Conservation (phyloP, 805 yeast genomes). For the Citeromyces nyonsensis region DNA sequence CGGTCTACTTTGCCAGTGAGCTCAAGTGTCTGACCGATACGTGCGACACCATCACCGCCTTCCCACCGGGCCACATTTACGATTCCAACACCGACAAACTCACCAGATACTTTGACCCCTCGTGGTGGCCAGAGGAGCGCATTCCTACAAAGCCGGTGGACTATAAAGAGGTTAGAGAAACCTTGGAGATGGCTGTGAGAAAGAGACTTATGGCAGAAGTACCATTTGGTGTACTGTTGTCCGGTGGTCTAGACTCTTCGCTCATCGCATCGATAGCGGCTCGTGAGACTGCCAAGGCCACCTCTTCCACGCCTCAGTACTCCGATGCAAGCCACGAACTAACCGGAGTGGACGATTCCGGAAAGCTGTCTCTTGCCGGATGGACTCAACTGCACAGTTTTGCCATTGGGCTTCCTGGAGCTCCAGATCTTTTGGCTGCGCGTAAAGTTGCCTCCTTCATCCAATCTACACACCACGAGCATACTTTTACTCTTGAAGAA, state of each 20-base stretch:
- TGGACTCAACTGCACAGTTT: conserved; percentile 83
- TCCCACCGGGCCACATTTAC: conserved; percentile 98
- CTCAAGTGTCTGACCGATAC: conserved; percentile 87
- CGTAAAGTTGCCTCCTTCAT: conserved; percentile 91
- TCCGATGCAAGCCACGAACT: conserved; percentile 53
- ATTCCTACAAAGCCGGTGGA: conserved; percentile 72
- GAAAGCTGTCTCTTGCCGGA: conserved; percentile 65
- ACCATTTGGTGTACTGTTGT: conserved; percentile 92
- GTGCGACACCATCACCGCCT: conserved; percentile 83
- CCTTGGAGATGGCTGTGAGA: conserved; percentile 89
- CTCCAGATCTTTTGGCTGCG: conserved; percentile 96
- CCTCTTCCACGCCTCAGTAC: conserved; percentile 29
- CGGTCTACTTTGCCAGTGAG: conserved; percentile 87
- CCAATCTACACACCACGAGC: conserved; percentile 95
- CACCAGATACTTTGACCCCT: conserved; percentile 81
- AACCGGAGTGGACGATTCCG: conserved; percentile 86
- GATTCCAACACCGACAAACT: conserved; percentile 81
- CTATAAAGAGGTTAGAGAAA: conserved; percentile 52
- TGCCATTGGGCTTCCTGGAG: conserved; percentile 93
- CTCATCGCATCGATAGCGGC: conserved; percentile 95
- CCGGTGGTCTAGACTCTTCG: conserved; percentile 96
- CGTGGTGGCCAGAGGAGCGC: conserved; percentile 81
- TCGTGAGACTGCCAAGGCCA: conserved; percentile 79
- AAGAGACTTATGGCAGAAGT: conserved; percentile 99
- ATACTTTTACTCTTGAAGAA: conserved; percentile 91